Conservation (phyloP, 305 asterid species). For the Fraxinus latifolia region DNA sequence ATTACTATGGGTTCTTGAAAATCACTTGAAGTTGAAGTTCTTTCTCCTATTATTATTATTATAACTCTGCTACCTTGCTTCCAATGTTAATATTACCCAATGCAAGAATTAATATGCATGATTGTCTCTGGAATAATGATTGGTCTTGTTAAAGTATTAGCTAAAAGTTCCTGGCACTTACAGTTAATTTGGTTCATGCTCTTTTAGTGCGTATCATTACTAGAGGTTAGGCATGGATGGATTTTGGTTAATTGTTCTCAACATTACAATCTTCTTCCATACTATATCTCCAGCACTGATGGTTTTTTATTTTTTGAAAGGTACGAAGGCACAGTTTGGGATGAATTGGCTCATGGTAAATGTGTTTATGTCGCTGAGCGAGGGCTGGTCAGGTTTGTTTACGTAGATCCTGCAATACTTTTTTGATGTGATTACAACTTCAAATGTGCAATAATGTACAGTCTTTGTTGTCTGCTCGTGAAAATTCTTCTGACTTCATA, state of each 20-base stretch:
- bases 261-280: not conserved
- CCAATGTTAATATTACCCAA: not conserved
- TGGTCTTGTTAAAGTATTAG: not conserved
- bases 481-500: not conserved
- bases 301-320: constrained; percentile 33
- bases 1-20: not conserved
- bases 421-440: not conserved
- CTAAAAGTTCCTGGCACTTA: not conserved
- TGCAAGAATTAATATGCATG: not conserved
- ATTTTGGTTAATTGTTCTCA: constrained; percentile 1
- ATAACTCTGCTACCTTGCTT: not conserved
- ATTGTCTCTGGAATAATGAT: not conserved
- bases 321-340: constrained; percentile 99
- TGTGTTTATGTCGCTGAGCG: constrained; percentile 80
- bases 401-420: not conserved
- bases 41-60: not conserved
- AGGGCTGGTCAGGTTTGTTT: constrained; percentile 80
- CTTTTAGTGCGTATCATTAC: not conserved
- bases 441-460: constrained; percentile 3
- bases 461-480: not conserved
- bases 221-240: not conserved
- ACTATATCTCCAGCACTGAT: constrained; percentile 14
- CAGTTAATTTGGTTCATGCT: not conserved
- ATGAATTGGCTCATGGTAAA: constrained; percentile 93
- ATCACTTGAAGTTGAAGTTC: not conserved